Base-by-base conservation (phyloP, 495 filamentous ascomycete genomes). In the Geopyxis carbonaria region DNA sequence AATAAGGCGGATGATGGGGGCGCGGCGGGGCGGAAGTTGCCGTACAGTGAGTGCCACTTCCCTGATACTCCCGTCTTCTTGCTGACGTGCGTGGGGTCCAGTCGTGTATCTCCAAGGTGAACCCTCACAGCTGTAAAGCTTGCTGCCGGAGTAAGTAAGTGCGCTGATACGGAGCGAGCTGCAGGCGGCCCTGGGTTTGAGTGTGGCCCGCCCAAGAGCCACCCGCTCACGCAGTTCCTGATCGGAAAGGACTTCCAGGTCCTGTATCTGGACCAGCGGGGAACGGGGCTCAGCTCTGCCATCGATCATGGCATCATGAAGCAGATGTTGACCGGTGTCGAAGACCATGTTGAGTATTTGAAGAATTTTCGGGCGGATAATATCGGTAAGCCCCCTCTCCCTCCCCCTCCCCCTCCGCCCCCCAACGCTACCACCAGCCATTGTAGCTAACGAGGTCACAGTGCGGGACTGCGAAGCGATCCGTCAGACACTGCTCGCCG, bases 401-500 rank as follows among this genome's bases (percentile, higher is more conserved):
- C 19, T 5, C 15, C 24, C 6, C 31, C 19, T 5, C 15, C 24
- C n/a, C n/a, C n/a, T n/a, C n/a, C n/a, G n/a, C n/a, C n/a, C n/a
- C n/a, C n/a, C n/a, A n/a, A 6, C 9, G 5, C 33, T 15, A 10
- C 10, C 21, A 14, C 5, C 14, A 15, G 18, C 5, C 10, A 22
- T 9, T 13, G 5, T 13, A 2, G 24, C 36, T 39, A 19, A 39
- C 13, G 11, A 2, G 34, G 27, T 29, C 4, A 0, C 38, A 56
- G 85, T 95, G 22, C 73, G 70, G 34, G 87, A 95, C 48, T 82
- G 78, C 42, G 87, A 95, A 50, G 83, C 85, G 7, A 72, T 95
- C 15, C 69, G 87, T 1, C 64, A 73, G 38, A 73, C 63, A 21
- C 61, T 95, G 43, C 86, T 56, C 15, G 27, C 16, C 0, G 59